Evolutionary conservation across 345 rosid species (phyloP), one percentile per base, ranked within the genome.

Genomic region (Erodium maritimum): DNA sequence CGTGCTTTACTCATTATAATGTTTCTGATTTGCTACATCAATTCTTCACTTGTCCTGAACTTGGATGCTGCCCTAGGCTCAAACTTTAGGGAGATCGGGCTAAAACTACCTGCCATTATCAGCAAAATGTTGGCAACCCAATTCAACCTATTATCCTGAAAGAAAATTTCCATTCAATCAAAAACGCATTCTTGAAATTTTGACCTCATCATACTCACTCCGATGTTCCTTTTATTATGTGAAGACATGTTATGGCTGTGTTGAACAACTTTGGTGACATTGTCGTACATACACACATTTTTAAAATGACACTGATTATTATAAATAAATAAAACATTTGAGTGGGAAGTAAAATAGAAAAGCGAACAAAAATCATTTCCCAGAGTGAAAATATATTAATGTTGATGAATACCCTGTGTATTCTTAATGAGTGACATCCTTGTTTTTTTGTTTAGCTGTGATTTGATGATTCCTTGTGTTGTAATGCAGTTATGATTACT

Each of bases 401-500:
- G 8, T 42, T 42, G 12, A 14, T 10, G 14, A 14, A 42, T 42
- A 42, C 17, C 48, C 48, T 7, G 14, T 42, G 14, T 42, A 12
- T 42, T 42, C 48, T 42, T 42, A 10, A 42, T 16, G 3, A 7
- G 48, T 7, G 3, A 10, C 14, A 10, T 14, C 12, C 17, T 9
- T 42, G 8, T 42, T 42, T 7, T 12, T 12, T 42, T 42, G 14
- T 42, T 14, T 42, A 42, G 14, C 48, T 42, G 14, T 42, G 48
- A 42, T 42, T 42, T 42, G 3, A 12, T 42, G 48, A 10, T 55
- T 6, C 1, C 6, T 23, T 8, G 19, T 29, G 2, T 23, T 23
- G 19, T 53, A 8, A 50, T 80, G 83, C 79, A 91, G 96, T 68
- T 93, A 93, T 29, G 91, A 93, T 70, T 63, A 74, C 20, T 93